Percentiles rank a stretch among this genome's conserved stretches.
Evolutionary conservation across 2,329 filamentous ascomycete species (phyloP).

Genomic region (Intubia oerlemansii): DNA sequence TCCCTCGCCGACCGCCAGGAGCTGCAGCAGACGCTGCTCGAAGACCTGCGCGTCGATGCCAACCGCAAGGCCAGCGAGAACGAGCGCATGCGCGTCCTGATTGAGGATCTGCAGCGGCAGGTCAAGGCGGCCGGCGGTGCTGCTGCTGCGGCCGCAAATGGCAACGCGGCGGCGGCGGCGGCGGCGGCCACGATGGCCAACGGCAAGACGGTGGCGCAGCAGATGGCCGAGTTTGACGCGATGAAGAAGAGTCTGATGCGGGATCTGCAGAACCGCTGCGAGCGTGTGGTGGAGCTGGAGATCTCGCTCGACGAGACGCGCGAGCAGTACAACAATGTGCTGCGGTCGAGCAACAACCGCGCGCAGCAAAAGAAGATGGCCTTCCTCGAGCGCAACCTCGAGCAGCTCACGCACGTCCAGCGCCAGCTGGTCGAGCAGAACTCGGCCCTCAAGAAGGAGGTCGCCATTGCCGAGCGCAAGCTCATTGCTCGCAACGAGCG

Average conservation of each 20-base stretch:
- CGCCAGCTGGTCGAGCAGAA: slow-evolving; percentile 97
- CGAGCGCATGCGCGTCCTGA: slow-evolving; percentile 53
- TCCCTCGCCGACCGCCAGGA: slow-evolving; percentile 58
- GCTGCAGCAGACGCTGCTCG: slow-evolving; percentile 48
- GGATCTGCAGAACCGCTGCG: slow-evolving; percentile 92
- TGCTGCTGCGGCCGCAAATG: slow-evolving; percentile 26
- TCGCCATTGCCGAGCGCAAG: slow-evolving; percentile 94
- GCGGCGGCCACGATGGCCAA: slow-evolving; percentile 36
- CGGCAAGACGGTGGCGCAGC: slow-evolving; percentile 87
- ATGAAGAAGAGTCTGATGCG: slow-evolving; percentile 99
- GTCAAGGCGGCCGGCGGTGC: too few relatives aligned
- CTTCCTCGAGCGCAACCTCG: slow-evolving; percentile 91
- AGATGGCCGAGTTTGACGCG: slow-evolving; percentile 94
- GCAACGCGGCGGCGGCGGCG: slow-evolving; percentile 8
- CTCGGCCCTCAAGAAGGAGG: slow-evolving; percentile 92
- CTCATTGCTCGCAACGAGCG: slow-evolving; percentile 91
- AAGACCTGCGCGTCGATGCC: slow-evolving; percentile 59
- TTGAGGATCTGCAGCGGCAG: slow-evolving; percentile 59
- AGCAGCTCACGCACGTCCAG: slow-evolving; percentile 93
- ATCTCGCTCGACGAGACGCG: slow-evolving; percentile 93
- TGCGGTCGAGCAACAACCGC: slow-evolving; percentile 90
- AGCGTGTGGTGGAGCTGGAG: slow-evolving; percentile 92
- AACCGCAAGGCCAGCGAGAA: slow-evolving; percentile 64
- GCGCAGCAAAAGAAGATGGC: slow-evolving; percentile 99
- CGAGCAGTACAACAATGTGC: slow-evolving; percentile 97